Evolutionary conservation across 495 filamentous ascomycete genomes (phyloP), one percentile per base, ranked within the genome.

Genomic region (Penicillium waksmanii): DNA sequence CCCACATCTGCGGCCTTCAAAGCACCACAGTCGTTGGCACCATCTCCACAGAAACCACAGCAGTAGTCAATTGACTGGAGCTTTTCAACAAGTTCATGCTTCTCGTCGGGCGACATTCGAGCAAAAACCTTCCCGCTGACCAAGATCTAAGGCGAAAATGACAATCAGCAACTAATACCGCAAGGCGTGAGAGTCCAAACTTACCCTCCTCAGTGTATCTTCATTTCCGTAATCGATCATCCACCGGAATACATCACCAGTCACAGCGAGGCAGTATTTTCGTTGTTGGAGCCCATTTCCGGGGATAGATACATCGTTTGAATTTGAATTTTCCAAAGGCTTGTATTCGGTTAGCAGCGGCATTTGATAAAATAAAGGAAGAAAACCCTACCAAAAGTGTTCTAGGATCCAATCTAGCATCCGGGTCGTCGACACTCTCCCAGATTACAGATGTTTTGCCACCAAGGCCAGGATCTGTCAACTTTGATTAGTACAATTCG

Each of bases 71-170:
- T 89, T 61, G 91, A 93, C 67, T 99, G 96, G 18, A 99, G 84
- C 69, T 96, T 98, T 71, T 98, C 93, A 12, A 99, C 92, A 10
- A 99, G 80, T 69, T 99, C 96, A 71, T 98, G 94, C 69, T 99
- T 99, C 74, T 99, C 95, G 72, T 99, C 96, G 1, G 96, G 96
- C 15, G 93, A 97, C 96, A 99, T 99, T 59, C 96, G 86, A 23
- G 96, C 96, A 74, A 96, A 99, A 1, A 99, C 90, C 77, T 95
- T 95, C 23, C 93, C 92, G 55, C 85, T 82, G 27, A 95, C 89
- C 60, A 99, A 89, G 85, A 97, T 91, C 84, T 93, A 35, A 40
- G 56, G 34, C 57, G 23, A 17, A 36, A 23, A 60, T 49, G 27
- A 4, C 40, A 9, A 43, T 36, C 12, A 19, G 10, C 47, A 53